Conservation (phyloP, 805 yeast genomes). For the Ogataea nakhonphanomensis region DNA sequence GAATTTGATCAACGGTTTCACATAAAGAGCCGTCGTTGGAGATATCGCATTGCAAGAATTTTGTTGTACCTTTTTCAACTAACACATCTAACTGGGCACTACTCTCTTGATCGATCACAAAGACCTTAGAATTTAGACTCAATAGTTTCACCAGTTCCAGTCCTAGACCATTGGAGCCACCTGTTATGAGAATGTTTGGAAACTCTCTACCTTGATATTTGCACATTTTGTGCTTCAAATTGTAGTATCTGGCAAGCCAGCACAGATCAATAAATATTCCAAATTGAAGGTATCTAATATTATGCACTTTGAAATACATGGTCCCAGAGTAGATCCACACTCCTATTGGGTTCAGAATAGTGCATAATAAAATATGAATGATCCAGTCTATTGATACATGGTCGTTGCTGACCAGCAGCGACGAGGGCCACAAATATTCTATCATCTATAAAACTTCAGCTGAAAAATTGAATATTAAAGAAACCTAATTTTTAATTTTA, state of each 20-base stretch:
- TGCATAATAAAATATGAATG: slow-evolving; percentile 13
- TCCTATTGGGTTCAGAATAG: slow-evolving; percentile 20
- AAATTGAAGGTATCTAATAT: slow-evolving; percentile 4
- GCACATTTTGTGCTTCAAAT: slow-evolving; percentile 11
- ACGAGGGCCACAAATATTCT: slow-evolving; percentile 9
- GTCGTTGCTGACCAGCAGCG: slow-evolving; percentile 12
- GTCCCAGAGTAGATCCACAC: slow-evolving; percentile 15
- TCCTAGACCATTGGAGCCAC: slow-evolving; percentile 54
- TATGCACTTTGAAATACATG: slow-evolving; percentile 3
- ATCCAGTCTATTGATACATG: slow-evolving; percentile 18
- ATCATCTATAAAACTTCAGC: background rate
- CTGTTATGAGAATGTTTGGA: slow-evolving; percentile 41
- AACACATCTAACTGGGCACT: slow-evolving; percentile 9
- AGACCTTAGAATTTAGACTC: background rate
- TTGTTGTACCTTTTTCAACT: slow-evolving; percentile 17
- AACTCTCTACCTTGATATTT: slow-evolving; percentile 1
- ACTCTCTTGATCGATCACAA: slow-evolving; percentile 9
- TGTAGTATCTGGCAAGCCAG: slow-evolving; percentile 24
- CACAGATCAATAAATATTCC: slow-evolving; percentile 11
- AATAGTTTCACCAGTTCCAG: slow-evolving; percentile 34
- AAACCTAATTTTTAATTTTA: too few species aligned
- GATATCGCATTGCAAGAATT: slow-evolving; percentile 28
- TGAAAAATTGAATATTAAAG: too few species aligned
- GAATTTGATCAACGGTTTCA: slow-evolving; percentile 28
- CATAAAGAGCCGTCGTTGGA: slow-evolving; percentile 8